Evolutionary conservation across 805 yeast genomes (phyloP).

Genomic region (Wickerhamiella australiensis): DNA sequence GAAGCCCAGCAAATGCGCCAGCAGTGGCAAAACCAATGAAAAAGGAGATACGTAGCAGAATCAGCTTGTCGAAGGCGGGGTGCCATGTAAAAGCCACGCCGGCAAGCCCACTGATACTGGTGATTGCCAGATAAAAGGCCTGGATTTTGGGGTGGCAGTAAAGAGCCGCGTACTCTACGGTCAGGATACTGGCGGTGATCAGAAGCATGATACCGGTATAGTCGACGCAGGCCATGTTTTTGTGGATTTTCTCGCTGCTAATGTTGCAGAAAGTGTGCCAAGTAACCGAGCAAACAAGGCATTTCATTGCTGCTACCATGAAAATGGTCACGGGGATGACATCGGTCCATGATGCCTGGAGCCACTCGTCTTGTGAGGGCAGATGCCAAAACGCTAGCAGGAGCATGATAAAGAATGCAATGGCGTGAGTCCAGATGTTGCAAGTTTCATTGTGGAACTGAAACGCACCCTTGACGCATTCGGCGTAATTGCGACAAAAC

Average conservation of each 20-base stretch:
- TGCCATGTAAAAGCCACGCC: constrained; percentile 84
- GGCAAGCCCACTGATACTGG: constrained; percentile 51
- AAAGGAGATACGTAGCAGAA: constrained; percentile 67
- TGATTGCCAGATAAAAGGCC: constrained; percentile 43
- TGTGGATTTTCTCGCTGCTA: constrained; percentile 47
- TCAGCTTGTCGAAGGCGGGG: constrained; percentile 77
- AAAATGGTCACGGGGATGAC: constrained; percentile 50
- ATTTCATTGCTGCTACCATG: constrained; percentile 58
- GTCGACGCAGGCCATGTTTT: constrained; percentile 82
- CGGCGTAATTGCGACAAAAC: constrained; percentile 51
- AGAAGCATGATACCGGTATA: constrained; percentile 87
- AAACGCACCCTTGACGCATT: constrained; percentile 50
- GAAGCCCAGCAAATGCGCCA: constrained; percentile 56
- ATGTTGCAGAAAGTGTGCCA: constrained; percentile 92
- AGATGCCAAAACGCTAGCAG: constrained; percentile 48
- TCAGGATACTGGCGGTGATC: constrained; percentile 77
- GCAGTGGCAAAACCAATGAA: constrained; percentile 65
- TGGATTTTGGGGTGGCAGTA: constrained; percentile 44
- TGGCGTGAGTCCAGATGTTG: constrained; percentile 85
- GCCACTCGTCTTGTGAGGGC: constrained; percentile 47
- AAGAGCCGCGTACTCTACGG: constrained; percentile 73
- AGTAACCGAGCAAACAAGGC: constrained; percentile 62
- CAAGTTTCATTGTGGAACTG: constrained; percentile 72
- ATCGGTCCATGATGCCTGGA: constrained; percentile 33
- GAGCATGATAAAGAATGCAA: constrained; percentile 50